Evolutionary conservation across 2,329 filamentous ascomycete genomes (phyloP), one percentile per base, ranked within the genome.

Genomic region (Septoria linicola): DNA sequence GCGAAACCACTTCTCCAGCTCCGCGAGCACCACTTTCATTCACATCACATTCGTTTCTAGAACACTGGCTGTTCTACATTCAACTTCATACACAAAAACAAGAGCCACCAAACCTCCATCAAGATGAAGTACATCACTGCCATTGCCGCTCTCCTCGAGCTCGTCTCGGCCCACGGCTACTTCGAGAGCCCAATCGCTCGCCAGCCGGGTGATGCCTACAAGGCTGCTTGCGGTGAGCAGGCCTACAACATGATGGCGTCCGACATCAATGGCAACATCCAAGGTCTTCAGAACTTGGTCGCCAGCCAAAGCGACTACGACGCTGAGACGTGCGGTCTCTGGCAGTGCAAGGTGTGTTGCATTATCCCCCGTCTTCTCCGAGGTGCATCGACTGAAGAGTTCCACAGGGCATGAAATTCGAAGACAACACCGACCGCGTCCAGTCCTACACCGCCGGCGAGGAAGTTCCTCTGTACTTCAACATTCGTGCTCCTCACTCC

Each of bases 191-290:
- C 80, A 8, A 55, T 63, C 19, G 68, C 75, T 41, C 77, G 80
- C 62, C 67, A 73, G 60, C 76, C 79, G 16, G 80, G 80, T 41
- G 23, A 67, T 37, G 77, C 77, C 16, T 78, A 80, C 72, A 62
- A 71, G 54, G 65, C 72, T 11, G 75, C 76, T 49, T 83, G 80
- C 59, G 79, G 80, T 49, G 62, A 74, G 55, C 78, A 81, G 66
- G 73, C 80, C 61, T 74, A 72, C 68, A 73, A 73, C 71, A 77
- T 77, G 69, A 75, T 80, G 68, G 56, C 58, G 30, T 71, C 75
- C 13, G 79, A 82, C 72, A 72, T 75, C 65, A 78, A 77, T 66
- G 78, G 78, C 59, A 82, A 82, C 66, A 68, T 82, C 57, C 80
- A 83, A 66, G 74, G 74, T 51, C 70, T 79, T 57, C 70, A 79